A percentile compares a stretch with the other conserved stretches of the same genome.
Evolutionary conservation across 176 grass and related monocot genomes (phyloP).

Genomic region (Chrysopogon serrulatus): DNA sequence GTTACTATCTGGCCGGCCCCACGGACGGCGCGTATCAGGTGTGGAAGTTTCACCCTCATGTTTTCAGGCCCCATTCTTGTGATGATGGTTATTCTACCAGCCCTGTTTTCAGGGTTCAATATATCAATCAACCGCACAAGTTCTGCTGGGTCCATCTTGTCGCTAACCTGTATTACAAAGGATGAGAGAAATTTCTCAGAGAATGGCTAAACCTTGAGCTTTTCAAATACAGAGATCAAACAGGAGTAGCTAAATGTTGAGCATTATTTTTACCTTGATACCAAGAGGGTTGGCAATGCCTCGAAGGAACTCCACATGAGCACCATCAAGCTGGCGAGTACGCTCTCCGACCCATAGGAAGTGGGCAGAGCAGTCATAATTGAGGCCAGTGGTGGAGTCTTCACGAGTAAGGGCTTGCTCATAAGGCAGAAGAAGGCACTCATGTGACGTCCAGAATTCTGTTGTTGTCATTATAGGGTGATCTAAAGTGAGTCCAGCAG

Average conservation of each 20-base stretch:
- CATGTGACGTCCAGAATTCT: constrained; percentile 94
- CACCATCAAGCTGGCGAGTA: constrained; percentile 89
- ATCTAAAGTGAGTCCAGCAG: constrained; percentile 72
- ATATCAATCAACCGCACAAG: constrained; percentile 89
- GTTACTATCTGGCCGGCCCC: constrained; percentile 86
- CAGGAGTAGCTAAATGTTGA: background rate
- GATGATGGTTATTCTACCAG: constrained; percentile 86
- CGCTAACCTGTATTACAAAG: constrained; percentile 56
- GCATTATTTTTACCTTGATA: constrained; percentile 66
- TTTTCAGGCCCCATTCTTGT: constrained; percentile 92
- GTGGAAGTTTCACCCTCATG: constrained; percentile 92
- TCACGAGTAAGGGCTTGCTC: constrained; percentile 83
- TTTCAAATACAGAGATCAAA: background rate
- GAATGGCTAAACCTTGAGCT: background rate
- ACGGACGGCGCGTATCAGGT: constrained; percentile 78
- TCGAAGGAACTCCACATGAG: constrained; percentile 82
- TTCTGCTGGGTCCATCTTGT: constrained; percentile 91
- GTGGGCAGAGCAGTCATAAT: constrained; percentile 88
- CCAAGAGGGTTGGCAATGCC: constrained; percentile 88
- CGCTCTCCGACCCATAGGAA: constrained; percentile 92
- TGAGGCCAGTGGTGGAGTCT: constrained; percentile 77
- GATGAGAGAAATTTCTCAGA: background rate
- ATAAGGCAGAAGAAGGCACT: constrained; percentile 89
- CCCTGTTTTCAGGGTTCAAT: constrained; percentile 77
- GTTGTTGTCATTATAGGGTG: constrained; percentile 87